These are phyloP conservation scores for Nidularia pulvinata DNA, from an alignment of 768 basidiomycete species.

Conservation along the genomic window DNA sequence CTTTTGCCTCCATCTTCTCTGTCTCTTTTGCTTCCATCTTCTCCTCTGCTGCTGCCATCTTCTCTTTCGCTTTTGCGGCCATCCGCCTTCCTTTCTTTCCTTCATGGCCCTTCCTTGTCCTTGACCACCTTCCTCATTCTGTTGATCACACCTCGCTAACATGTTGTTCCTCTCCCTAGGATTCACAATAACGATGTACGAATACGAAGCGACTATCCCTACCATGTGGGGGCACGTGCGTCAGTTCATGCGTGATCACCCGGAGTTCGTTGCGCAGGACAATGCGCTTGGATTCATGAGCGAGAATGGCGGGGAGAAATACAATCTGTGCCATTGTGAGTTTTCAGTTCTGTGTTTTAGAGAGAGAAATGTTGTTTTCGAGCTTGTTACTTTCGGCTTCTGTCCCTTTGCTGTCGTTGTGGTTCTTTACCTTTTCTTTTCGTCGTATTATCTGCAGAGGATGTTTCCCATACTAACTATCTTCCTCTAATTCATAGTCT, in stretches of 20 bases:
- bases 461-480: background rate
- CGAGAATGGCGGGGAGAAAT: constrained; percentile 67
- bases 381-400: too few relatives aligned
- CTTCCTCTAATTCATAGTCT: constrained; percentile 29
- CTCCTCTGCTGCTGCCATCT: too few relatives aligned
- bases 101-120: too few relatives aligned
- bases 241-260: constrained; percentile 43
- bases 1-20: too few relatives aligned
- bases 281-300: constrained; percentile 71
- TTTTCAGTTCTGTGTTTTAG: constrained; percentile 3
- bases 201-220: constrained; percentile 77
- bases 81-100: too few relatives aligned
- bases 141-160: background rate
- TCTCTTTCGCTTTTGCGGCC: too few relatives aligned
- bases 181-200: constrained; percentile 77
- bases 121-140: too few relatives aligned
- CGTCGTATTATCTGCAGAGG: background rate
- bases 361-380: too few relatives aligned
- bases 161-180: constrained; percentile 22
- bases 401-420: too few relatives aligned
- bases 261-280: constrained; percentile 51
- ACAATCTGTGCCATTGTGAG: constrained; percentile 81
- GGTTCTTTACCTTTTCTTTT: background rate
- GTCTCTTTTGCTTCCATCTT: too few relatives aligned
- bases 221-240: constrained; percentile 75